A percentile compares a stretch with the other conserved stretches of the same genome.
Conservation (phyloP, 2,329 filamentous ascomycete species). For the Phaeosphaeria sp. region DNA sequence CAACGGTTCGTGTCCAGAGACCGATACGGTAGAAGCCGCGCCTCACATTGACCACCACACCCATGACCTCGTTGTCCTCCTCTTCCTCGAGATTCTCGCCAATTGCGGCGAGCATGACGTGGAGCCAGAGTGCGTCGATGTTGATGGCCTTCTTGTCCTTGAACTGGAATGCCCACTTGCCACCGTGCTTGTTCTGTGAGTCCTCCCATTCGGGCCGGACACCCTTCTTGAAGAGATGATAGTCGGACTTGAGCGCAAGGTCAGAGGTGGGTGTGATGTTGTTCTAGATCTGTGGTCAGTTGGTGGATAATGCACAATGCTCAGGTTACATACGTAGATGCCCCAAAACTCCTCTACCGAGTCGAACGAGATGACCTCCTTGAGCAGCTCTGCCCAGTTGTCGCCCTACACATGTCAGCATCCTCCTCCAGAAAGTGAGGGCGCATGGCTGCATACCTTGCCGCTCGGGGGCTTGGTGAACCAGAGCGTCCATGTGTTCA, state of each 20-base stretch:
- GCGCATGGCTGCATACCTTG: constrained; percentile 67
- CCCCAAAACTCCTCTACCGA: constrained; percentile 99
- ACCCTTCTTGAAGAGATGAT: constrained; percentile 98
- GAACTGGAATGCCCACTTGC: constrained; percentile 98
- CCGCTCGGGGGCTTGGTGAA: constrained; percentile 98
- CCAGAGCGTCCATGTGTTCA: constrained; percentile 98
- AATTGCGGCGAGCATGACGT: constrained; percentile 95
- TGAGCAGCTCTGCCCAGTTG: constrained; percentile 98
- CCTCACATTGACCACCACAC: constrained; percentile 97
- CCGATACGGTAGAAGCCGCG: constrained; percentile 98
- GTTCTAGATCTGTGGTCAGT: constrained; percentile 68
- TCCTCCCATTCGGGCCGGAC: constrained; percentile 99
- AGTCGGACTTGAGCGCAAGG: constrained; percentile 96
- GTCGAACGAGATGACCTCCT: constrained; percentile 98
- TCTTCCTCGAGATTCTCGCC: constrained; percentile 97
- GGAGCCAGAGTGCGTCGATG: constrained; percentile 95
- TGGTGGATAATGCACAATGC: constrained; percentile 9
- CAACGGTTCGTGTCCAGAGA: constrained; percentile 94
- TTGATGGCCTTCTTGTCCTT: constrained; percentile 92
- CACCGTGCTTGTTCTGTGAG: constrained; percentile 96
- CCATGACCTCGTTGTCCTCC: constrained; percentile 96
- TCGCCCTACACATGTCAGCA: constrained; percentile 69
- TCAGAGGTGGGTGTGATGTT: constrained; percentile 97
- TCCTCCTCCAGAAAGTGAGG: neutral
- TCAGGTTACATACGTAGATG: constrained; percentile 78